Evolutionary conservation across 768 basidiomycete genomes (phyloP).

Genomic region (Termitomyces eurrhizus): DNA sequence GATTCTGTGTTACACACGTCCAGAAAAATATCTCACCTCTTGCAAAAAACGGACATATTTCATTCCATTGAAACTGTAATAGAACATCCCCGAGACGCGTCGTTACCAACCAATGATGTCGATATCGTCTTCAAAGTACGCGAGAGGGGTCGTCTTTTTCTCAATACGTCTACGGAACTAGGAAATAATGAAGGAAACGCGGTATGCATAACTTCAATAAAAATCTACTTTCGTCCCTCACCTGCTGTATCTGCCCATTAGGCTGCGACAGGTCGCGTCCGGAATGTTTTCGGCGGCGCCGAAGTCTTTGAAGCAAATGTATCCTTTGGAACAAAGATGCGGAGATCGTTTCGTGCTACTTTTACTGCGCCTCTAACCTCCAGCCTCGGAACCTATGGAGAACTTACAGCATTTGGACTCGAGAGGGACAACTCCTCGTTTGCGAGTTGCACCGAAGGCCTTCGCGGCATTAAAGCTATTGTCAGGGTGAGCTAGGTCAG

Average conservation of each 20-base stretch:
- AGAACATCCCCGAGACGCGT: slow-evolving; percentile 49
- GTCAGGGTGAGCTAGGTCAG: slow-evolving; percentile 72
- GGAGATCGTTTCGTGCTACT: slow-evolving; percentile 73
- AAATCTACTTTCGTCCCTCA: background rate
- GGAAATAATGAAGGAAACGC: slow-evolving; percentile 93
- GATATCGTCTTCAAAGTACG: slow-evolving; percentile 77
- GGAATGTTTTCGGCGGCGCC: slow-evolving; percentile 90
- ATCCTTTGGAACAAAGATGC: slow-evolving; percentile 84
- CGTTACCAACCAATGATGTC: slow-evolving; percentile 58
- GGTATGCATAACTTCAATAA: slow-evolving; percentile 44
- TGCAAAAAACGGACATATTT: slow-evolving; percentile 80
- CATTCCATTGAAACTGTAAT: slow-evolving; percentile 58
- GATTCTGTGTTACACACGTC: slow-evolving; percentile 69
- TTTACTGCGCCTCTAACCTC: slow-evolving; percentile 58
- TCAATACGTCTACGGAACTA: slow-evolving; percentile 85
- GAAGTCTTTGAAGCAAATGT: slow-evolving; percentile 83
- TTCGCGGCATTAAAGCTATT: slow-evolving; percentile 61
- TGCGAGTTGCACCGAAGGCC: slow-evolving; percentile 65
- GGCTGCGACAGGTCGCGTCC: slow-evolving; percentile 77
- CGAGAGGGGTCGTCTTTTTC: slow-evolving; percentile 71
- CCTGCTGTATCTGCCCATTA: slow-evolving; percentile 12
- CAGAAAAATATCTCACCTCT: slow-evolving; percentile 56
- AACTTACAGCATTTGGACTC: slow-evolving; percentile 65
- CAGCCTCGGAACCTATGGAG: slow-evolving; percentile 63
- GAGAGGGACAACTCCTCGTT: slow-evolving; percentile 80